Conservation (phyloP, 805 yeast genomes). For the Sugiyamaella americana region DNA sequence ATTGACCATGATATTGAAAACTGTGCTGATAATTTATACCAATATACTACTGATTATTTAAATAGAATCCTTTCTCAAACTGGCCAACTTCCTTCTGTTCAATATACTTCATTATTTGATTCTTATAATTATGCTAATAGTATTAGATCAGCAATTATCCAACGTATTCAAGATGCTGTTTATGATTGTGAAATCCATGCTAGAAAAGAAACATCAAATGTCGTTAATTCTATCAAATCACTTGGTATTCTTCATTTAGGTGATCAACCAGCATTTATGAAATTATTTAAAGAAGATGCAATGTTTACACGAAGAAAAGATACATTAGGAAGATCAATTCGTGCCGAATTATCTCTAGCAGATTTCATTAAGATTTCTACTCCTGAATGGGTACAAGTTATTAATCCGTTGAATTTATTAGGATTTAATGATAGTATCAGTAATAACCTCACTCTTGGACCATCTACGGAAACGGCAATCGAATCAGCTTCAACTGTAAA, state of each 20-base stretch:
- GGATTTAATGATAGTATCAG: neutral
- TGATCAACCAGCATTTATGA: constrained; percentile 43
- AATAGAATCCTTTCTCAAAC: constrained; percentile 31
- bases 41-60: constrained; percentile 50
- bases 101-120: constrained; percentile 57
- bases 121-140: constrained; percentile 62
- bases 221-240: constrained; percentile 55
- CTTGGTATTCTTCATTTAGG: constrained; percentile 64
- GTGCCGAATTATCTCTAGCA: constrained; percentile 52
- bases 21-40: constrained; percentile 52
- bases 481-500: constrained; percentile 12
- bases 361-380: constrained; percentile 78
- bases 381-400: constrained; percentile 15
- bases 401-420: neutral
- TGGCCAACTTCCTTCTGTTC: constrained; percentile 47
- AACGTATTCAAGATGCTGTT: constrained; percentile 60
- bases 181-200: constrained; percentile 63
- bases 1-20: constrained; percentile 61
- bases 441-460: neutral
- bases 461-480: too few species aligned
- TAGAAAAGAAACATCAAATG: constrained; percentile 48
- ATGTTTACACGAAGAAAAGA: constrained; percentile 82
- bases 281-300: constrained; percentile 50
- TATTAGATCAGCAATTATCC: constrained; percentile 63
- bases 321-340: constrained; percentile 48